These are phyloP conservation scores for Globisporangium lucens DNA, from an alignment of 352 stramenopile genomes.

Conservation along the genomic window DNA sequence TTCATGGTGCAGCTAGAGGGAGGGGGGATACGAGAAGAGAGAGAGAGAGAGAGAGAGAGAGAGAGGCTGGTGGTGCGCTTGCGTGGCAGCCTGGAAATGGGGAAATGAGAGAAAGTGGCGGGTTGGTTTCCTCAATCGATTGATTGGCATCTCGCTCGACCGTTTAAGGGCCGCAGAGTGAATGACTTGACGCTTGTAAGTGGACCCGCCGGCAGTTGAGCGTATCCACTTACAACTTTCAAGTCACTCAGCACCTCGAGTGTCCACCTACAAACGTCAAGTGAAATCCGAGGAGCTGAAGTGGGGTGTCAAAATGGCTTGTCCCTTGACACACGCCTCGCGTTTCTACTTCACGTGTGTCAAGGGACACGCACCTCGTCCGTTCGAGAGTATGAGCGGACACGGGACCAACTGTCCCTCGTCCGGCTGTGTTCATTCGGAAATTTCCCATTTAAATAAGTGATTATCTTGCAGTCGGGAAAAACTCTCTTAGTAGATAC, in stretches of 20 bases:
- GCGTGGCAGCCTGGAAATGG: constrained; percentile 11
- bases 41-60: neutral
- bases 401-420: too few species aligned
- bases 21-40: neutral
- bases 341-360: too few species aligned
- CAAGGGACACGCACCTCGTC: too few species aligned
- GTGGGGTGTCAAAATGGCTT: neutral
- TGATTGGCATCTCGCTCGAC: neutral
- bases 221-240: neutral
- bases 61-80: neutral
- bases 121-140: neutral
- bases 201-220: neutral
- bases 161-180: neutral
- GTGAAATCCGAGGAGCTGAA: neutral
- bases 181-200: neutral
- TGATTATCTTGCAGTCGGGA: too few species aligned
- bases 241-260: neutral
- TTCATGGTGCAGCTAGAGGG: constrained; percentile 53
- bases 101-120: constrained; percentile 9
- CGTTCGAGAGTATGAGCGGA: too few species aligned
- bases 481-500: too few species aligned
- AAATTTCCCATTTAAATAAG: too few species aligned
- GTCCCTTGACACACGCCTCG: neutral
- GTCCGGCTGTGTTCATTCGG: too few species aligned
- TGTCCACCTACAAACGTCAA: neutral